Conservation (phyloP, 2,329 filamentous ascomycete species). For the Ophiostoma angusticollis region DNA sequence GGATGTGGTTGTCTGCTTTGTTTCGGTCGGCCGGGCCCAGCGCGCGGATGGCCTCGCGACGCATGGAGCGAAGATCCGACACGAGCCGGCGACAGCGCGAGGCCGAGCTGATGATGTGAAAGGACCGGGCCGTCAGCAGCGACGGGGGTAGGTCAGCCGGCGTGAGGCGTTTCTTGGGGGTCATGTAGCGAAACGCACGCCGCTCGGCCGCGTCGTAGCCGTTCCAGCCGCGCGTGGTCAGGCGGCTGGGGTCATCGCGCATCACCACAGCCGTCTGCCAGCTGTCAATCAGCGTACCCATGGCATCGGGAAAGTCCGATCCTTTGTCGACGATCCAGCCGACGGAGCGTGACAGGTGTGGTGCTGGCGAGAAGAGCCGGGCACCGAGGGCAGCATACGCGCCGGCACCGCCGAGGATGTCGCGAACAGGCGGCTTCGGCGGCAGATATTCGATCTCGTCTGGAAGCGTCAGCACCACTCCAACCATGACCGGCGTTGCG, state of each 20-base stretch:
- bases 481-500: too few relatives aligned
- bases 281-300: constrained; percentile 50
- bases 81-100: constrained; percentile 65
- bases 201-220: constrained; percentile 53
- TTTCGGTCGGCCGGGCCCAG: constrained; percentile 19
- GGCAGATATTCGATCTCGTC: constrained; percentile 84
- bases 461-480: constrained; percentile 24
- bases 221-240: constrained; percentile 89
- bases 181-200: constrained; percentile 73
- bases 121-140: constrained; percentile 60
- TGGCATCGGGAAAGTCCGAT: constrained; percentile 63
- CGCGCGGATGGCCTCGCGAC: constrained; percentile 18
- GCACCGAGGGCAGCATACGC: constrained; percentile 80
- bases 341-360: constrained; percentile 48
- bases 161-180: constrained; percentile 71
- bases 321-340: constrained; percentile 90
- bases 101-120: constrained; percentile 80
- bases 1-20: background rate
- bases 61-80: constrained; percentile 50
- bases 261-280: constrained; percentile 69
- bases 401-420: constrained; percentile 81
- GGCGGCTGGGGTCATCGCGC: constrained; percentile 49
- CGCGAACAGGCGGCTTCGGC: constrained; percentile 52
- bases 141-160: constrained; percentile 53
- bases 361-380: constrained; percentile 70